These are phyloP conservation scores for Chrysanthemum makinoi DNA, from an alignment of 129 eudicot genomes.

Conservation along the genomic window DNA sequence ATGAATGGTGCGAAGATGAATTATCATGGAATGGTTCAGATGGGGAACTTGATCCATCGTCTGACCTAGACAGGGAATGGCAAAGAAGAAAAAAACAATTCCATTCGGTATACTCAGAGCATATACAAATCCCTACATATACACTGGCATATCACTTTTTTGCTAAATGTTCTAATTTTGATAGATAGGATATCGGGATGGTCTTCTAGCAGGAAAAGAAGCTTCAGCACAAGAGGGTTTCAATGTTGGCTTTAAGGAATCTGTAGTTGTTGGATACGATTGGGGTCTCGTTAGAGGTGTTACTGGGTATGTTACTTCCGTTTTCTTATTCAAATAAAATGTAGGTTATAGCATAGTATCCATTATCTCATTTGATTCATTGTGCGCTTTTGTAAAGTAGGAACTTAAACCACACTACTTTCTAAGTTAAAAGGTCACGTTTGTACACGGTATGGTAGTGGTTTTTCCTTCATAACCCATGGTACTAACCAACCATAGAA, in stretches of 20 bases:
- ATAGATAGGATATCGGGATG: slow-evolving; percentile 78
- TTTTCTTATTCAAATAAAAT: neutral
- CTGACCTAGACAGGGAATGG: slow-evolving; percentile 76
- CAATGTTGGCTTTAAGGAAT: slow-evolving; percentile 58
- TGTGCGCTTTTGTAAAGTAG: neutral
- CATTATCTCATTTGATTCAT: neutral
- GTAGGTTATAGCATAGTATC: neutral
- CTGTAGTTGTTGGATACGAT: slow-evolving; percentile 46
- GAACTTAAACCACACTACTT: neutral
- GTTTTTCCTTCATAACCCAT: too few relatives aligned
- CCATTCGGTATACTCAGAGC: slow-evolving; percentile 48
- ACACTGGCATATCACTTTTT: neutral
- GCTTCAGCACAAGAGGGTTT: slow-evolving; percentile 78
- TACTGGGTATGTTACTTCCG: slow-evolving; percentile 48
- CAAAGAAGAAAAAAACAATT: slow-evolving; percentile 62
- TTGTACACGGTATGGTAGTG: too few relatives aligned
- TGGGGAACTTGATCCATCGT: slow-evolving; percentile 34
- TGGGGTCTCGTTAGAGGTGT: slow-evolving; percentile 81
- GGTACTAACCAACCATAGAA: too few relatives aligned
- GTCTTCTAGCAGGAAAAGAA: slow-evolving; percentile 72
- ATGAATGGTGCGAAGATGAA: slow-evolving; percentile 57
- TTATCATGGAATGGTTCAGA: slow-evolving; percentile 45
- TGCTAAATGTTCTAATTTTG: slow-evolving; percentile 6
- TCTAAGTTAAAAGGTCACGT: too few relatives aligned
- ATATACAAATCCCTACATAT: neutral